Percentiles rank a stretch among this genome's conserved stretches.
These are phyloP conservation scores for Trichoderma polysporum DNA, from an alignment of 2,329 filamentous ascomycete species.

Conservation along the genomic window DNA sequence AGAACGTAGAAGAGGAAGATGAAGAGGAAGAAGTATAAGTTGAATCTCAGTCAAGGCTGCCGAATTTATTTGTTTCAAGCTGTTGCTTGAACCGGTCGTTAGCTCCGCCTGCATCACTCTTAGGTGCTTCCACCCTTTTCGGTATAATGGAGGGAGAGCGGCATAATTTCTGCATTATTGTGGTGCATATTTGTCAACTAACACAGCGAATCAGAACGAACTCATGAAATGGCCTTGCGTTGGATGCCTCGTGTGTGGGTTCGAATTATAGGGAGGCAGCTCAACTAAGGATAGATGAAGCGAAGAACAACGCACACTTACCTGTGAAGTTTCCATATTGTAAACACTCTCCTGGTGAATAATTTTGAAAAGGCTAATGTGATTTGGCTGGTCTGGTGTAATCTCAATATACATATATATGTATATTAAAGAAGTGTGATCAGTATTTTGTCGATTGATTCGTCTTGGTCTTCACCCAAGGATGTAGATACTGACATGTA, in stretches of 20 bases:
- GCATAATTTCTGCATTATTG: neutral
- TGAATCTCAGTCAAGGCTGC: neutral
- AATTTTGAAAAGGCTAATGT: no score
- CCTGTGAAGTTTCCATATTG: neutral
- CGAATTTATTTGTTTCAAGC: neutral
- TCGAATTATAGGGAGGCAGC: no score
- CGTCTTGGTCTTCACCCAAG: no score
- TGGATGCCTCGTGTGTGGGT: no score
- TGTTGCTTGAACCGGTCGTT: neutral
- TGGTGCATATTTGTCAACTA: neutral
- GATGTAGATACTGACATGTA: no score
- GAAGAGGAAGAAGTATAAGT: neutral
- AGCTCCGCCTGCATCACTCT: neutral
- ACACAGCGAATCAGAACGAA: neutral
- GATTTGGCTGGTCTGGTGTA: no score
- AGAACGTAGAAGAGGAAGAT: neutral
- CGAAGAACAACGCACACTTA: neutral
- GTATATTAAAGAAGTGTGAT: no score
- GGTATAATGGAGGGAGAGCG: neutral
- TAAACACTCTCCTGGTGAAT: neutral
- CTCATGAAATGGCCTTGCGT: neutral
- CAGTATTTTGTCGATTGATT: no score
- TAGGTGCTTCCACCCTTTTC: neutral
- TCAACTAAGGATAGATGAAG: neutral
- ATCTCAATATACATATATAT: no score